These are phyloP conservation scores for Rhizopus stolonifer DNA, from an alignment of 371 early-diverging fungal species.

Conservation along the genomic window DNA sequence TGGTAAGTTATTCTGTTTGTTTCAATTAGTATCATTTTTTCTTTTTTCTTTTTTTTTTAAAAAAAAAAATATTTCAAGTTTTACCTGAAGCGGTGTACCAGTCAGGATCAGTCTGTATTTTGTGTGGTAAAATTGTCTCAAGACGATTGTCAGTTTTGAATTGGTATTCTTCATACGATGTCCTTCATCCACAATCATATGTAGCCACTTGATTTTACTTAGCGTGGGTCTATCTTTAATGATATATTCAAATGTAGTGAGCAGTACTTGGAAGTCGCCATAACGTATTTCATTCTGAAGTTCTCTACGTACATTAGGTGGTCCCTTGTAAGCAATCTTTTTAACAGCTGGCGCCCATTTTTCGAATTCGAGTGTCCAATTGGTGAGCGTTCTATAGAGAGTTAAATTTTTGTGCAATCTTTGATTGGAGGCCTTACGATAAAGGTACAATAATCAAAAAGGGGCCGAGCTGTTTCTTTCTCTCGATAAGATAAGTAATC, in stretches of 20 bases:
- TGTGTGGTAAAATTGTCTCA: constrained; percentile 83
- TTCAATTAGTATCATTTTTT: neutral
- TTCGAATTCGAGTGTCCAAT: constrained; percentile 97
- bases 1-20: constrained; percentile 89
- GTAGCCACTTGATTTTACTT: constrained; percentile 88
- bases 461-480: constrained; percentile 89
- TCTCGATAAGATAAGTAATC: constrained; percentile 91
- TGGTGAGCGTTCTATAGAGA: constrained; percentile 76
- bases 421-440: constrained; percentile 79
- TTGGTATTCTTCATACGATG: constrained; percentile 98
- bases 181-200: constrained; percentile 98
- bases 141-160: constrained; percentile 81
- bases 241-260: constrained; percentile 98
- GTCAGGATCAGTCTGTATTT: constrained; percentile 97
- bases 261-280: constrained; percentile 88
- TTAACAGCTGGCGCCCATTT: constrained; percentile 96
- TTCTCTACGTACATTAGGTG: constrained; percentile 71
- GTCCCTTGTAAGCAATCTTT: constrained; percentile 91
- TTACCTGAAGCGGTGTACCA: constrained; percentile 97
- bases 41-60: neutral
- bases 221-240: constrained; percentile 89
- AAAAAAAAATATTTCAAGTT: too few relatives aligned
- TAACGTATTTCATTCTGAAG: constrained; percentile 75
- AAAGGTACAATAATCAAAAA: constrained; percentile 92
- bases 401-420: too few relatives aligned